phyloP scores from a whole-genome alignment of 805 yeast species.

The Candida rishiriensis region DNA sequence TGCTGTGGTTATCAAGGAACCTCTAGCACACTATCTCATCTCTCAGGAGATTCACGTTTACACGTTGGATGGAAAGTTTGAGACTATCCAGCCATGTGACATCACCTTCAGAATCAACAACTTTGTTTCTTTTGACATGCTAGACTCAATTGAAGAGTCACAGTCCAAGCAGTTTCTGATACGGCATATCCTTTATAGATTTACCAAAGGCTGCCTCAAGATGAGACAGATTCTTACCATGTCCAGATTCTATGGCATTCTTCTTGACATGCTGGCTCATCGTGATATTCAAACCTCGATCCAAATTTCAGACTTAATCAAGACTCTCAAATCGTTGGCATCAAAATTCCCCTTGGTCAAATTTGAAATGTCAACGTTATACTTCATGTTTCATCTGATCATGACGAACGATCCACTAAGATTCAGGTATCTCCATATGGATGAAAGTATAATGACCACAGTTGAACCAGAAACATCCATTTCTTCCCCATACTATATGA shows the following conservation, averaged over 20 bases:
- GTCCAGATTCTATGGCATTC: not conserved
- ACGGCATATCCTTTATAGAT: not conserved
- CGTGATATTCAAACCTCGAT: not conserved
- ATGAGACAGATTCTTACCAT: not conserved
- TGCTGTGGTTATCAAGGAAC: not conserved
- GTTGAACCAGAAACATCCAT: constrained; percentile 19
- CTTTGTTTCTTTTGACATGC: constrained; percentile 5
- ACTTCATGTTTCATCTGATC: constrained; percentile 19
- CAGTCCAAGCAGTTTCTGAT: not conserved
- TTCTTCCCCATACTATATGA: constrained; percentile 15
- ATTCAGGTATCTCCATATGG: constrained; percentile 15
- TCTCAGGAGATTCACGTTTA: constrained; percentile 6
- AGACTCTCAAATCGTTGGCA: not conserved
- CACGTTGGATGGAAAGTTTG: constrained; percentile 42
- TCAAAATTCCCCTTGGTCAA: not conserved
- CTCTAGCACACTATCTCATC: constrained; percentile 2
- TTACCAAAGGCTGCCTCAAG: not conserved
- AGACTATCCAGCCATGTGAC: constrained; percentile 42
- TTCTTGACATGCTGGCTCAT: not conserved
- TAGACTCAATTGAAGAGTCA: not conserved
- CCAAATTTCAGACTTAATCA: not conserved
- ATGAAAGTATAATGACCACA: constrained; percentile 12
- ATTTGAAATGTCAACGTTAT: constrained; percentile 7
- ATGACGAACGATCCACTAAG: constrained; percentile 23
- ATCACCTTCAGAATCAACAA: constrained; percentile 32